Evolutionary conservation across 768 basidiomycete species (phyloP), one percentile per base, ranked within the genome.

Genomic region (Psilocybe azurescens): DNA sequence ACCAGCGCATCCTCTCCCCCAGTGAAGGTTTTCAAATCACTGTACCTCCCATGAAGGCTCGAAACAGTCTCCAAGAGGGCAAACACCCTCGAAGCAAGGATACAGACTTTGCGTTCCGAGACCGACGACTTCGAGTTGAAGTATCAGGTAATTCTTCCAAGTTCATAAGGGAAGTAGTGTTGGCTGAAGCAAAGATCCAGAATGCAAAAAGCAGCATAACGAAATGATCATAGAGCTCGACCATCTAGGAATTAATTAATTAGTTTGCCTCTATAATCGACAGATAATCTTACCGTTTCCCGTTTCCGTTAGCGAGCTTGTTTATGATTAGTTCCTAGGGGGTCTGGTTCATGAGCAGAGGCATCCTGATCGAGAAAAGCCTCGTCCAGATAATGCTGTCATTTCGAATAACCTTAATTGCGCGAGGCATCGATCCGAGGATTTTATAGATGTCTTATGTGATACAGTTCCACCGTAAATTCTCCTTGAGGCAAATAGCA

Each of bases 211-310:
- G 59, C 50, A 59, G 38, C 65, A 73, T 36, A 65, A 68, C 53
- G 67, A 70, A 28, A 64, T 76, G 49, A 59, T 74, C 39, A 52
- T 61, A 20, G 72, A 74, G 51, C 48, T 75, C 44, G 70, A 73
- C 20, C 56, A 54, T 28, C 64, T 73, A 11, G 64, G 53, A 29
- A 63, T 73, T 49, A 68, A 66, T 54, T 70, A 36, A 61, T 50
- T 32, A n/a, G 14, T n/a, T 16, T 20, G 13, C 16, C 30, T 28
- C 3, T 41, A n/a, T 14, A 20, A 39, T 29, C 5, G 30, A 24
- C 38, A 30, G 32, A 36, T 16, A 29, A 62, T 52, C 28, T 56
- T 32, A 47, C 29, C 41, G 38, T 28, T 24, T 6, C 18, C 13
- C 2, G 24, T 24, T 7, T 36, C 29, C 13, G 33, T 33, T 53